These are phyloP conservation scores for Inonotus hispidus DNA, from an alignment of 1,284 basidiomycete genomes.

Conservation along the genomic window DNA sequence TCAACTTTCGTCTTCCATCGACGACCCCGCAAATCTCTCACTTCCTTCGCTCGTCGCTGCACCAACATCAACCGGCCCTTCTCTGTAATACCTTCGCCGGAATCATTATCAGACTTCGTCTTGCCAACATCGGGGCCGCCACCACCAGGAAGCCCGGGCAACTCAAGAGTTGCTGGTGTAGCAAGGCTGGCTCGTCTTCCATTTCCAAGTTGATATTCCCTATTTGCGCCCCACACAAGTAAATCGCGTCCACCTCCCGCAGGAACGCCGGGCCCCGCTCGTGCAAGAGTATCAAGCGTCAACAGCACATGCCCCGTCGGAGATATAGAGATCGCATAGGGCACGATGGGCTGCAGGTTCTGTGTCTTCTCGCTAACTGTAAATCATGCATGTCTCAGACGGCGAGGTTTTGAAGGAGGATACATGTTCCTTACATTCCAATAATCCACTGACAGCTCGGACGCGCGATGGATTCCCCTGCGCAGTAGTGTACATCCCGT, in stretches of 20 bases:
- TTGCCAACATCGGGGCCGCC: constrained; percentile 6
- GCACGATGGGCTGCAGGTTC: constrained; percentile 61
- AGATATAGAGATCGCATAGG: constrained; percentile 67
- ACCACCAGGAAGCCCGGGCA: constrained; percentile 27
- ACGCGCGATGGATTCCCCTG: constrained; percentile 70
- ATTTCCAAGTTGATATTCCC: constrained; percentile 79
- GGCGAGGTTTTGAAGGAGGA: not conserved
- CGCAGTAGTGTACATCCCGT: constrained; percentile 71
- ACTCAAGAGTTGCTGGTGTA: constrained; percentile 53
- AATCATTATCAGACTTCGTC: constrained; percentile 8
- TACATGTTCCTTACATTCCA: constrained; percentile 56
- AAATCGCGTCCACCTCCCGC: constrained; percentile 50
- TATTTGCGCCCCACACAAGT: constrained; percentile 64
- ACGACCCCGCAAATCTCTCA: constrained; percentile 62
- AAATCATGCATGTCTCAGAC: not conserved
- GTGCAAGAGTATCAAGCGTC: constrained; percentile 60
- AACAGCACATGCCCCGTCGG: constrained; percentile 77
- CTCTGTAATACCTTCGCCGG: constrained; percentile 21
- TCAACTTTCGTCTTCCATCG: constrained; percentile 60
- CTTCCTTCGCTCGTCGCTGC: constrained; percentile 42
- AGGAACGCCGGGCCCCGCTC: constrained; percentile 36
- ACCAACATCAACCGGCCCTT: constrained; percentile 55
- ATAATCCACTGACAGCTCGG: constrained; percentile 78
- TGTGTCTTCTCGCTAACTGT: constrained; percentile 65
- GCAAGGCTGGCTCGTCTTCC: constrained; percentile 75